Base-by-base conservation (phyloP, 768 basidiomycete species). In the Phallus indusiatus region DNA sequence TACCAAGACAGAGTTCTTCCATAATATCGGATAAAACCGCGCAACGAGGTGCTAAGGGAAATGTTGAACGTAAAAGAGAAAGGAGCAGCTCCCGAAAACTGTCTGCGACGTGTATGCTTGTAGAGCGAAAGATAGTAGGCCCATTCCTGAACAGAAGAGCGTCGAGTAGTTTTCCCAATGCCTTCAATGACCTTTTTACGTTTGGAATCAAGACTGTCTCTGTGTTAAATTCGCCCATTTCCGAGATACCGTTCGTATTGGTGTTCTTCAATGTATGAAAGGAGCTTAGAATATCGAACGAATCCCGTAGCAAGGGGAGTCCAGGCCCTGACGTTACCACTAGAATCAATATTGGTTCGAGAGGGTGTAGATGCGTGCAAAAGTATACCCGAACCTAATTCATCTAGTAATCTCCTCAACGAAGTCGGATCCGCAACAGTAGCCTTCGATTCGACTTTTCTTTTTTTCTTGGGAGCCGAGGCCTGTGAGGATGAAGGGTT, bases 231-330 rank as follows among this genome's bases (percentile, higher is more conserved):
- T 56, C 47, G 1, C 16, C 10, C 17, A 7, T 28, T 28, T 28
- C 17, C 5, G 10, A 49, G 7, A 21, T 33, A 16, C 21, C 28
- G 16, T 17, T 33, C 12, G 20, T 33, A 12, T n/a, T 37, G 14
- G 17, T 11, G 12, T 59, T 28, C 17, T 42, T 33, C 16, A 54
- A 24, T 17, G 20, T 59, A 21, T 21, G 57, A 33, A 59, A 59
- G 47, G 57, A 59, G 20, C 49, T 52, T 35, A 59, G 49, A 8
- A 59, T 28, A 53, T 59, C 57, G 22, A 59, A 51, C 37, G 57
- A 59, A 42, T 59, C 57, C 22, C 37, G 33, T 36, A 59, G 47
- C 9, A 17, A 16, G 2, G 57, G 57, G 21, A 59, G 57, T 22
- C 36, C 18, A 5, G 49, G 57, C 10, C 57, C 57, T 59, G 56